Base-by-base conservation (phyloP, 176 grass and related monocot species). In the Urochloa ruziziensis region DNA sequence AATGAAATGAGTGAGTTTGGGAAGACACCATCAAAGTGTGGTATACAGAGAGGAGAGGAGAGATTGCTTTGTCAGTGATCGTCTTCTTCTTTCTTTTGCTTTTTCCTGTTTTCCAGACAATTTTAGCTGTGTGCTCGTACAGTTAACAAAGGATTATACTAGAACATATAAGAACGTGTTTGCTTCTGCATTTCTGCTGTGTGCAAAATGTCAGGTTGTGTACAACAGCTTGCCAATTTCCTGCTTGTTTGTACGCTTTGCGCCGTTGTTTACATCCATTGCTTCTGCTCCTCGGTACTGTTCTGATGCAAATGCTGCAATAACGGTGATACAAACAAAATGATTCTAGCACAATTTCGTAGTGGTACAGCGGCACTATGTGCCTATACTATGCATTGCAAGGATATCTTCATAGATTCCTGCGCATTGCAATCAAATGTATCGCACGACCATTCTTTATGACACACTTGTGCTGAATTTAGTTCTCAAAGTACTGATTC, bases 121-220 rank as follows among this genome's bases (percentile, higher is more conserved):
- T 77, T 54, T 36, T 33, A 65, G 78, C 43, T 61, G 33, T 73
- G 70, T 81, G 43, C 13, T 75, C 18, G 37, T 86, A 78, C 88
- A 82, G 83, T 73, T 67, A 73, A 79, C 67, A 74, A 61, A 83
- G 6, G 53, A 74, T 32, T 18, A 76, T 32, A 83, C 4, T 36
- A 46, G 40, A 69, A 43, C 10, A 44, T 61, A 24, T 30, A 12
- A 59, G 53, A 58, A 24, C 16, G 7, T 76, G 76, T 36, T 77
- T 78, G 27, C 36, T 74, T 59, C 47, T 44, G 63, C 40, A 48
- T 30, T 77, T 58, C 23, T 54, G 25, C 10, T 54, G 39, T 25
- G n/a, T 46, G 35, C 36, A 70, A 25, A 12, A 25, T 4, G 10
- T 53, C 49, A 49, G 74, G 23, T 88, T 17, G 18, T 83, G 53